Percentiles rank a stretch among this genome's conserved stretches.
These are phyloP conservation scores for Agastache rugosa DNA, from an alignment of 257 asterid species.

Conservation along the genomic window DNA sequence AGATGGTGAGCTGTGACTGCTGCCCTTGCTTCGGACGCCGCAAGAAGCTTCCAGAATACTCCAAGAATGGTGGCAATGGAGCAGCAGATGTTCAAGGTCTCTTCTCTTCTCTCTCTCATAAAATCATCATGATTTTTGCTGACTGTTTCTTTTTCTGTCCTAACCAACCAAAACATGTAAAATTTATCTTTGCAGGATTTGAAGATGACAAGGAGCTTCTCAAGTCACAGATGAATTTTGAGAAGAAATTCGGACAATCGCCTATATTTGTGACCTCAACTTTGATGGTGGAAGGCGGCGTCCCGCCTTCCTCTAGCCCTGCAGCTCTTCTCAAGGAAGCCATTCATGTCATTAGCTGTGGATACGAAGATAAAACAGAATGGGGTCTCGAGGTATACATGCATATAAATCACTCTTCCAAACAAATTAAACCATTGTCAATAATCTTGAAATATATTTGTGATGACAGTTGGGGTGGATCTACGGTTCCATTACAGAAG, in stretches of 20 bases:
- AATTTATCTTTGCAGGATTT: constrained; percentile 50
- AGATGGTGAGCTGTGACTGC: constrained; percentile 90
- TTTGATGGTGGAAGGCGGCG: constrained; percentile 92
- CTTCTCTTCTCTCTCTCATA: constrained; percentile 29
- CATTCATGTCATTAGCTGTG: constrained; percentile 96
- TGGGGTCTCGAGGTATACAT: constrained; percentile 90
- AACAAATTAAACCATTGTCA: too few relatives aligned
- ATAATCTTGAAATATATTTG: not conserved
- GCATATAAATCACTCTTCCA: not conserved
- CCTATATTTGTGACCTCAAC: constrained; percentile 89
- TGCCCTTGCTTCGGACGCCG: constrained; percentile 90
- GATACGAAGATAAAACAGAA: constrained; percentile 97
- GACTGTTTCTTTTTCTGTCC: not conserved
- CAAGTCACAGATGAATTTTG: constrained; percentile 92
- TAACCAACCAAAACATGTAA: too few relatives aligned
- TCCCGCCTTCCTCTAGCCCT: constrained; percentile 98
- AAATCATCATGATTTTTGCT: constrained; percentile 16
- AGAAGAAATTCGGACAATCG: constrained; percentile 93
- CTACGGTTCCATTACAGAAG: constrained; percentile 95
- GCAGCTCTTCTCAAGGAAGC: constrained; percentile 95
- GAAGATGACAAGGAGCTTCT: constrained; percentile 81
- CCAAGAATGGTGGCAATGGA: constrained; percentile 59
- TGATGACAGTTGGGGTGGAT: constrained; percentile 88
- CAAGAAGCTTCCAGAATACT: constrained; percentile 63
- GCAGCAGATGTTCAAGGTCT: constrained; percentile 64